phyloP scores from a whole-genome alignment of 129 eudicot species.

The Flaveria brownii region DNA sequence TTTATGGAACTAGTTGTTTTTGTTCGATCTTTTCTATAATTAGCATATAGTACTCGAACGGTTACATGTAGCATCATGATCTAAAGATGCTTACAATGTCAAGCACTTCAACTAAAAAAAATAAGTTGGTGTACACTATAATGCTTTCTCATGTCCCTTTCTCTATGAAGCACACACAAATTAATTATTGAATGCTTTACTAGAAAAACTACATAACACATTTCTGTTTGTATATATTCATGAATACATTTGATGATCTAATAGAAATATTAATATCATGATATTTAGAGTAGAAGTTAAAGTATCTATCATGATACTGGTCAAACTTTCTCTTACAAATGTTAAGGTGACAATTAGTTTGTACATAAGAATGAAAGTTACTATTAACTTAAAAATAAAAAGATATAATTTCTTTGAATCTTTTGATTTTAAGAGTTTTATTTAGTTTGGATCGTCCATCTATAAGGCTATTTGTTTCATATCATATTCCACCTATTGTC shows the following conservation, averaged over 20 bases:
- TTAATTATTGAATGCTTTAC: background rate
- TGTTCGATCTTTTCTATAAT: constrained; percentile 4
- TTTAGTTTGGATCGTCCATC: too few species aligned
- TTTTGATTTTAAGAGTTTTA: too few species aligned
- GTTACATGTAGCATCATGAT: constrained; percentile 20
- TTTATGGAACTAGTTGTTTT: background rate
- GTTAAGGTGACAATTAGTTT: too few species aligned
- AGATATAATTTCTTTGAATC: too few species aligned
- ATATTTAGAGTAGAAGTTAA: background rate
- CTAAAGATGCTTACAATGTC: background rate
- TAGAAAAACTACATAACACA: background rate
- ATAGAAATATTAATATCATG: background rate
- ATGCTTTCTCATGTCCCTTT: background rate
- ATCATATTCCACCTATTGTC: too few species aligned
- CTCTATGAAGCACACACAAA: background rate
- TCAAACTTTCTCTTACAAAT: too few species aligned
- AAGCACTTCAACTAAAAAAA: background rate
- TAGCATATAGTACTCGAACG: background rate
- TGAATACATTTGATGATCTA: background rate
- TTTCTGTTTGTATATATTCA: background rate
- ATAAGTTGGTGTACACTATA: background rate
- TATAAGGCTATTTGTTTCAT: too few species aligned
- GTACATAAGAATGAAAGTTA: too few species aligned
- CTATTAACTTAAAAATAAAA: too few species aligned
- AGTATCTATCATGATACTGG: too few species aligned